phyloP scores from a whole-genome alignment of 441 rosid genomes.

The Adansonia rubrostipa region DNA sequence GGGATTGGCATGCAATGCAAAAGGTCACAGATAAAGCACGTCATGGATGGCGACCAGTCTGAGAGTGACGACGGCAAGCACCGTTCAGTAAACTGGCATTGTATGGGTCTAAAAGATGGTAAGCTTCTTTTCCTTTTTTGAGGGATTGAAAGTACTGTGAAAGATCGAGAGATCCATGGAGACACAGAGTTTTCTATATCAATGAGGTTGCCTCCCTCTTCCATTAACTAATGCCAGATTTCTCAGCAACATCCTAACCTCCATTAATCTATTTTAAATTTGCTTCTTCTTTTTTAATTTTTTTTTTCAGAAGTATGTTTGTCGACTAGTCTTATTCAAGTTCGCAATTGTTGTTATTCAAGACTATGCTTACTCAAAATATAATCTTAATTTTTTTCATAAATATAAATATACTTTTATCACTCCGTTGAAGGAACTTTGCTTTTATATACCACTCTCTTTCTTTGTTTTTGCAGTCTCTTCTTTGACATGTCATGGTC shows the following conservation, averaged over 20 bases:
- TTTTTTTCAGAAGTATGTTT: too few relatives aligned
- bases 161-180: background rate
- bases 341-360: too few relatives aligned
- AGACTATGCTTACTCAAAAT: too few relatives aligned
- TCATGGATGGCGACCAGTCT: conserved; percentile 40
- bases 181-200: background rate
- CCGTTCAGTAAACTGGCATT: background rate
- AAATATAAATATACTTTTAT: too few relatives aligned
- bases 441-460: conserved; percentile 20
- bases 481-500: conserved; percentile 57
- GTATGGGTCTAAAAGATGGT: conserved; percentile 29
- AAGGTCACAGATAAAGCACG: conserved; percentile 40
- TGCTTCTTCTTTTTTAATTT: conserved; percentile 5
- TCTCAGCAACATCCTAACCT: conserved; percentile 35
- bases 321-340: too few relatives aligned
- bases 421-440: conserved; percentile 12
- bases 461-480: conserved; percentile 21
- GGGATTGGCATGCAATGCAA: conserved; percentile 19
- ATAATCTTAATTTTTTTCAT: too few relatives aligned
- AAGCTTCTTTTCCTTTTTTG: conserved; percentile 29
- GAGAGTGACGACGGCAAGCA: conserved; percentile 28
- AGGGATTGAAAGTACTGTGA: background rate
- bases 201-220: background rate
- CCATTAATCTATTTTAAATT: conserved; percentile 38
- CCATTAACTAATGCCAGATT: conserved; percentile 35